phyloP scores from a whole-genome alignment of 2,329 filamentous ascomycete species.

The Fusarium sp. region DNA sequence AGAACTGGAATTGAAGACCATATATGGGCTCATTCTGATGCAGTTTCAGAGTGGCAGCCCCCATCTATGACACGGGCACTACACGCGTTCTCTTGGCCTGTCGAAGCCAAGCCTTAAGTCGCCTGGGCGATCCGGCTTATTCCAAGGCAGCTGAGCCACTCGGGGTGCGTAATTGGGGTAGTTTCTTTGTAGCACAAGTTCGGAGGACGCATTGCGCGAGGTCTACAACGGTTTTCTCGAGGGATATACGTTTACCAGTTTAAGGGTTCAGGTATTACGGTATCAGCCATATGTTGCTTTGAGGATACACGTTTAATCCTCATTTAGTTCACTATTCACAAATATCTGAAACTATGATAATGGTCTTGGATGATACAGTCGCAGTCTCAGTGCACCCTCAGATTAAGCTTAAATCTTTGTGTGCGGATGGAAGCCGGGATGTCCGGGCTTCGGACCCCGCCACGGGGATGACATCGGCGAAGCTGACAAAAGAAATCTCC shows the following conservation, averaged over 20 bases:
- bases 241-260: not conserved
- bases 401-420: constrained; percentile 29
- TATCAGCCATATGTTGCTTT: too few relatives aligned
- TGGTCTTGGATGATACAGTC: not conserved
- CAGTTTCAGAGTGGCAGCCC: constrained; percentile 1
- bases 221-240: not conserved
- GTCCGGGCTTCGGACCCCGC: constrained; percentile 19
- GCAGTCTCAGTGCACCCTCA: not conserved
- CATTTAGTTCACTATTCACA: fast-evolving
- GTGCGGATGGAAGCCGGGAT: too few relatives aligned
- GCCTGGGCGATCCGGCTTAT: constrained; percentile 19
- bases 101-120: constrained; percentile 20
- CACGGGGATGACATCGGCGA: constrained; percentile 6
- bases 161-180: constrained; percentile 21
- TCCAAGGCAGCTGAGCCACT: constrained; percentile 40
- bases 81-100: constrained; percentile 15
- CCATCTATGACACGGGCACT: constrained; percentile 29
- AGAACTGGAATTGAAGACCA: not conserved
- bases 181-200: constrained; percentile 3
- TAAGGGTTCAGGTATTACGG: too few relatives aligned
- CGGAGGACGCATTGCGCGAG: constrained; percentile 6
- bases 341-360: not conserved
- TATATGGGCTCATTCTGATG: constrained; percentile 11
- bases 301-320: not conserved
- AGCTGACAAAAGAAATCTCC: constrained; percentile 8